Conservation (phyloP, 768 basidiomycete species). For the Chalciporus sphaerocephalus region DNA sequence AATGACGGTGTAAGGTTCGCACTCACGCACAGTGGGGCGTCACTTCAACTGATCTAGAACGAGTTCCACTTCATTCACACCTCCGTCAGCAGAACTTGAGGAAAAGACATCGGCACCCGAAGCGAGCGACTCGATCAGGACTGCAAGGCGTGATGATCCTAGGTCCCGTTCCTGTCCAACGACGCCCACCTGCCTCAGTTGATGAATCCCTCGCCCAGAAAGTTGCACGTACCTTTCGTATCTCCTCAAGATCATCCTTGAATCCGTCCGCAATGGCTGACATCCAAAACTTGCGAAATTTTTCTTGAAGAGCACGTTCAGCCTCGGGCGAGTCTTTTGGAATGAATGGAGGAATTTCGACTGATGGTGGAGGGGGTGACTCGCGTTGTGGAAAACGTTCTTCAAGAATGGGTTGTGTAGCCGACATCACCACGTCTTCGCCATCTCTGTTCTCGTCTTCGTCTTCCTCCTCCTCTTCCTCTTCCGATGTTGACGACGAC, state of each 20-base stretch:
- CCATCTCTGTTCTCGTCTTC: conserved; percentile 4
- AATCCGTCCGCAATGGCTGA: conserved; percentile 76
- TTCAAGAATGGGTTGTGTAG: neutral
- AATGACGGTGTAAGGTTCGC: neutral
- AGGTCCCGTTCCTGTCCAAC: conserved; percentile 57
- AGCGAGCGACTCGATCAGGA: conserved; percentile 80
- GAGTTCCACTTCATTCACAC: conserved; percentile 72
- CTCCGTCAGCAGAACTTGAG: conserved; percentile 33
- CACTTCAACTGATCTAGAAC: conserved; percentile 42
- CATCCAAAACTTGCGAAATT: conserved; percentile 87
- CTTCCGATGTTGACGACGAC: conserved; percentile 18
- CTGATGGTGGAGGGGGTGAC: conserved; percentile 25
- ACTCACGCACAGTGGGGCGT: neutral
- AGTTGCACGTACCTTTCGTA: conserved; percentile 58
- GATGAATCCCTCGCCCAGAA: neutral
- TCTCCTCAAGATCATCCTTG: conserved; percentile 76
- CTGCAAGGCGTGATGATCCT: conserved; percentile 57
- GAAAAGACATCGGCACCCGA: conserved; percentile 73
- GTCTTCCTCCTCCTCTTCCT: conserved; percentile 4
- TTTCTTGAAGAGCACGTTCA: conserved; percentile 57
- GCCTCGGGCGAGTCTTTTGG: conserved; percentile 36
- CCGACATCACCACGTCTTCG: neutral
- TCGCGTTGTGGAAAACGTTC: conserved; percentile 12
- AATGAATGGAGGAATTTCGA: conserved; percentile 55
- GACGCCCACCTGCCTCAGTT: neutral